Base-by-base conservation (phyloP, 1,284 basidiomycete genomes). In the Microbotryum silenes-acaulis region DNA sequence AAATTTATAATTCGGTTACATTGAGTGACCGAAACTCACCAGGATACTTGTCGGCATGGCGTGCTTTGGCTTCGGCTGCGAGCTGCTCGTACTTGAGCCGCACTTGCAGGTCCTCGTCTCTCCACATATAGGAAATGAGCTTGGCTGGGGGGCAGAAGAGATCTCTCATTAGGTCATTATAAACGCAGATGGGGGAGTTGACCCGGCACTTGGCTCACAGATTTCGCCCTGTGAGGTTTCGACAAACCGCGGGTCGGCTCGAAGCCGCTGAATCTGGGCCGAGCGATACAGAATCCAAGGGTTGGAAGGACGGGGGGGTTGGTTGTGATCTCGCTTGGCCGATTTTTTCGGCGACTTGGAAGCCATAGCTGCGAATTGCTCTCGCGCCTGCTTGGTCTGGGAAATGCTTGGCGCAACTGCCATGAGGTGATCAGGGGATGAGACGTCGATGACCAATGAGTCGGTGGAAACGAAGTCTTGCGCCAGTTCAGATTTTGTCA, bases 221-320 rank as follows among this genome's bases (percentile, higher is more conserved):
- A 69, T 60, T 27, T 66, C 66, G 20, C 65, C 63, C 33, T 69
- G 67, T 8, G 67, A 62, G 27, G 56, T 55, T 45, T 61, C 60
- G 18, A 53, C 49, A 27, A 63, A 60, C 54, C 63, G 52, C 27
- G 59, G 60, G 20, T 47, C 55, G 14, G 42, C 56, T 25, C 54
- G 57, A 50, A 69, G 59, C n/a, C 60, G 57, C 20, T 52, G 53
- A 14, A 67, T 64, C 12, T 60, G 53, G 12, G 85, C 81, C 3
- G 85, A 85, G 49, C 91, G 84, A 74, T 90, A 96, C n/a, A 94
- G 71, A 64, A 96, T 93, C 89, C 89, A 94, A 0, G 91, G 85
- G 74, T 94, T 94, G 20, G 85, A 84, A 3, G 91, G 91, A 0
- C 90, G 82, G 1, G 85, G 85, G 0, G 82, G 80, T 62, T 82